Conservation (phyloP, 495 filamentous ascomycete genomes). For the Penicillium simplicissimum region DNA sequence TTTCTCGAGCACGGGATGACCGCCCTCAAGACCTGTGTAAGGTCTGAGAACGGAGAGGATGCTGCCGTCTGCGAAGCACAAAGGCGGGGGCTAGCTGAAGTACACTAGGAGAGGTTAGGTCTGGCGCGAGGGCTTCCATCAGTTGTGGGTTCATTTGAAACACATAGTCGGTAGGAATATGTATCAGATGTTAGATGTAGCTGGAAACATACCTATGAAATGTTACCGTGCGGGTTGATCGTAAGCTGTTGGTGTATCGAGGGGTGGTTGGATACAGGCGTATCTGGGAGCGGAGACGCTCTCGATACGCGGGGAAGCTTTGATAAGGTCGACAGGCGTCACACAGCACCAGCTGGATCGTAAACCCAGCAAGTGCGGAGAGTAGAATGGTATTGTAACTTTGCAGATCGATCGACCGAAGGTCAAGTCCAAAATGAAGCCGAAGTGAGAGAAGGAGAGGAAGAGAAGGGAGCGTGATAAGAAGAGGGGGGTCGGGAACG, state of each 20-base stretch:
- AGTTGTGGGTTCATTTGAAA: background rate
- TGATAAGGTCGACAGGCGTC: slow-evolving; percentile 28
- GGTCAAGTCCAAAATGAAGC: background rate
- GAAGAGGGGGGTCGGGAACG: slow-evolving; percentile 18
- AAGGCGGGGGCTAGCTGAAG: slow-evolving; percentile 14
- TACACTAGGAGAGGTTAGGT: slow-evolving; percentile 8
- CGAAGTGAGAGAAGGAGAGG: slow-evolving; percentile 5
- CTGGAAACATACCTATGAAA: background rate
- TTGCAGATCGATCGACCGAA: background rate
- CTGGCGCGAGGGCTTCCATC: slow-evolving; percentile 8
- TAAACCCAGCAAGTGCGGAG: slow-evolving; percentile 3
- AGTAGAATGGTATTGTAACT: background rate
- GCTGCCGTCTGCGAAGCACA: slow-evolving; percentile 7
- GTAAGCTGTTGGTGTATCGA: background rate
- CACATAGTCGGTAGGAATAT: background rate
- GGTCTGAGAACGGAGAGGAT: slow-evolving; percentile 43
- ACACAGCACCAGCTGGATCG: slow-evolving; percentile 20
- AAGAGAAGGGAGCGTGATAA: slow-evolving; percentile 11
- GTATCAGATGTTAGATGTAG: too few species aligned
- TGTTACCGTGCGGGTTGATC: background rate
- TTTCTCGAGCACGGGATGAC: slow-evolving; percentile 15
- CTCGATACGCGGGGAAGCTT: slow-evolving; percentile 34
- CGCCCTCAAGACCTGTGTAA: slow-evolving; percentile 39
- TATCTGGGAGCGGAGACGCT: slow-evolving; percentile 31
- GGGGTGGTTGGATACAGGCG: slow-evolving; percentile 8